Evolutionary conservation across 345 rosid genomes (phyloP), one percentile per base, ranked within the genome.

Genomic region (Syzygium aqueum): DNA sequence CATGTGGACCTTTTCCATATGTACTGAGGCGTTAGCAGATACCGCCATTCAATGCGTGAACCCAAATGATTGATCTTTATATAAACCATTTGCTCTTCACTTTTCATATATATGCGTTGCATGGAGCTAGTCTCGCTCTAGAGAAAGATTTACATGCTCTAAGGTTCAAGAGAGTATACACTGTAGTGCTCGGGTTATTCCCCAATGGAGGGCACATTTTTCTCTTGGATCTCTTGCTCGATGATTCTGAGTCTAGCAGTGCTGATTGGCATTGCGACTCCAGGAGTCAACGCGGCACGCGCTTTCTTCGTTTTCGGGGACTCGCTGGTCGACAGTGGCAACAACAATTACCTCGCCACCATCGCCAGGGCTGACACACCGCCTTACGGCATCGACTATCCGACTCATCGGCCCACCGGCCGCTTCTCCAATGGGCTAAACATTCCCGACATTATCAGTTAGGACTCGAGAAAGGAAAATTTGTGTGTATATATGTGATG

Each of bases 311-410:
- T 88, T 51, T 88, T 88, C 3, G 94, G 94, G 17, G 94, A 92
- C 65, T 92, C 94, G 5, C 86, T 92, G 8, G 94, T 92, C 40
- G 94, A 92, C 84, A 92, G 89, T 61, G 94, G 94, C 59, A 92
- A 92, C 86, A 92, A 92, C 87, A 92, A 92, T 84, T 92, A 92
- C 85, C 91, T 92, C 8, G 92, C 90, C 53, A 92, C 94, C 90
- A 90, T 91, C 0, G 94, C 94, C 8, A 89, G 94, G 4, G 94
- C 94, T 1, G 93, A 92, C 53, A 57, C 85, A 0, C 92, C 92
- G 2, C 94, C 94, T 6, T 92, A 92, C 13, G 94, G 94, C 53
- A 84, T 92, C 25, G 94, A 88, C 65, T 88, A 88, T 87, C 89
- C 89, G 22, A 80, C 86, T 0, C 89, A 88, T 40, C 87, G 28